These are phyloP conservation scores for Ustilago nuda DNA, from an alignment of 1,284 basidiomycete species.

Conservation along the genomic window DNA sequence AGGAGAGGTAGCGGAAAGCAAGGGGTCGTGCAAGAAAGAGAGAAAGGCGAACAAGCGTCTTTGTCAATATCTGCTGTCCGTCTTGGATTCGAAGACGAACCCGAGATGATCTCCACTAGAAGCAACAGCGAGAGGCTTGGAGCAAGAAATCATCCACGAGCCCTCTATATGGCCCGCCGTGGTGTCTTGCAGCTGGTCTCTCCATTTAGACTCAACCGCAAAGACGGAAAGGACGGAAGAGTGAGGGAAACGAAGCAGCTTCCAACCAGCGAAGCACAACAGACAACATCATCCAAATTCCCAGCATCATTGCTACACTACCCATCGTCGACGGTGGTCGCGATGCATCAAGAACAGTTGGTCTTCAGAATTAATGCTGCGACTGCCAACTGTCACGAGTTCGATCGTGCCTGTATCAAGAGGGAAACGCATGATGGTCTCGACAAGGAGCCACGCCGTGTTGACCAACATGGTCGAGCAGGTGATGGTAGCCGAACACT, in stretches of 20 bases:
- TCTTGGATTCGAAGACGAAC: slow-evolving; percentile 10
- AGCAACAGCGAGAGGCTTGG: slow-evolving; percentile 2
- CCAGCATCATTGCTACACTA: not conserved
- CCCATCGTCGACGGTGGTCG: not conserved
- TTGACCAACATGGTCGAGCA: not conserved
- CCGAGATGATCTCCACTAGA: not conserved
- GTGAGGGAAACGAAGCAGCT: not conserved
- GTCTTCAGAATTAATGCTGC: not conserved
- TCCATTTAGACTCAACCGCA: not conserved
- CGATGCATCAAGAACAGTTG: not conserved
- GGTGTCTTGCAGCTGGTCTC: slow-evolving; percentile 1
- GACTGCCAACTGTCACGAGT: not conserved
- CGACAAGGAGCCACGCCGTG: not conserved
- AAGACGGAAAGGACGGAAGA: not conserved
- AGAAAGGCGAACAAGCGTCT: slow-evolving; percentile 19
- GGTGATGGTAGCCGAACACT: not conserved
- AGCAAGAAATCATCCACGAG: slow-evolving; percentile 1
- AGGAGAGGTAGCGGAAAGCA: slow-evolving; percentile 5
- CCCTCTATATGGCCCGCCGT: slow-evolving; percentile 9
- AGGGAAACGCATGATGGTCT: not conserved
- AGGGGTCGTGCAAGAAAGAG: slow-evolving; percentile 18
- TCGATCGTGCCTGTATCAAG: not conserved
- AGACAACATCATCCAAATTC: not conserved
- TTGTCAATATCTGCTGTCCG: slow-evolving; percentile 33
- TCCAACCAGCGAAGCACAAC: not conserved